These are phyloP conservation scores for Erucastrum elatum DNA, from an alignment of 345 rosid species.

Conservation along the genomic window DNA sequence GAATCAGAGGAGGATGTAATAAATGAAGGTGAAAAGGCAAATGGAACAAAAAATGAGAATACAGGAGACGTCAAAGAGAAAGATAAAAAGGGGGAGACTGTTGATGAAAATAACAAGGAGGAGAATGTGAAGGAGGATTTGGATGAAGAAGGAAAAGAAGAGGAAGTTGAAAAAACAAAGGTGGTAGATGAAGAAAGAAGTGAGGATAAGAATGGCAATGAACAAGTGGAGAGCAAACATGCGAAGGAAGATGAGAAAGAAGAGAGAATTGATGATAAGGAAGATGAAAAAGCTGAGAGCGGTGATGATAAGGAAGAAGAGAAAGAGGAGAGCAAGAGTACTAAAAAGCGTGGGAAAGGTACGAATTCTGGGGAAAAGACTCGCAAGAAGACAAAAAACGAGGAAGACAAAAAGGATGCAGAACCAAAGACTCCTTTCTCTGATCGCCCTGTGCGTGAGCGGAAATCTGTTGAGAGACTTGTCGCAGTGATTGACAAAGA, in stretches of 20 bases:
- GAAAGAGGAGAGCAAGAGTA: slow-evolving; percentile 41
- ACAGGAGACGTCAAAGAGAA: slow-evolving; percentile 11
- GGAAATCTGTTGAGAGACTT: slow-evolving; percentile 94
- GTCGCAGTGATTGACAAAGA: slow-evolving; percentile 81
- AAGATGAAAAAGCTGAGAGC: slow-evolving; percentile 26
- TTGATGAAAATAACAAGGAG: neutral
- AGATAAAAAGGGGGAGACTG: neutral
- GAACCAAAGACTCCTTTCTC: slow-evolving; percentile 66
- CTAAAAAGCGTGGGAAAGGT: slow-evolving; percentile 49
- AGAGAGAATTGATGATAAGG: too few species aligned
- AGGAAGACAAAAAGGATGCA: slow-evolving; percentile 13
- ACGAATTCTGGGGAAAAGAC: slow-evolving; percentile 43
- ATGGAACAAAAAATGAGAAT: slow-evolving; percentile 26
- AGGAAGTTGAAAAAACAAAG: neutral
- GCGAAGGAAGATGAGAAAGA: too few species aligned
- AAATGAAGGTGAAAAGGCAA: slow-evolving; percentile 25
- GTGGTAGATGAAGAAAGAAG: slow-evolving; percentile 19
- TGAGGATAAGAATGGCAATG: neutral
- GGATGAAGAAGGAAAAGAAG: slow-evolving; percentile 25
- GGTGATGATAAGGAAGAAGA: slow-evolving; percentile 38
- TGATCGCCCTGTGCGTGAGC: slow-evolving; percentile 92
- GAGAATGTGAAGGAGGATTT: slow-evolving; percentile 10
- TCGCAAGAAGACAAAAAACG: slow-evolving; percentile 46
- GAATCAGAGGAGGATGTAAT: slow-evolving; percentile 13
- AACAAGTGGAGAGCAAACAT: neutral